A percentile compares a stretch with the other conserved stretches of the same genome.
Evolutionary conservation across 352 stramenopile species (phyloP).

Genomic region (Pythium pectinolyticum): DNA sequence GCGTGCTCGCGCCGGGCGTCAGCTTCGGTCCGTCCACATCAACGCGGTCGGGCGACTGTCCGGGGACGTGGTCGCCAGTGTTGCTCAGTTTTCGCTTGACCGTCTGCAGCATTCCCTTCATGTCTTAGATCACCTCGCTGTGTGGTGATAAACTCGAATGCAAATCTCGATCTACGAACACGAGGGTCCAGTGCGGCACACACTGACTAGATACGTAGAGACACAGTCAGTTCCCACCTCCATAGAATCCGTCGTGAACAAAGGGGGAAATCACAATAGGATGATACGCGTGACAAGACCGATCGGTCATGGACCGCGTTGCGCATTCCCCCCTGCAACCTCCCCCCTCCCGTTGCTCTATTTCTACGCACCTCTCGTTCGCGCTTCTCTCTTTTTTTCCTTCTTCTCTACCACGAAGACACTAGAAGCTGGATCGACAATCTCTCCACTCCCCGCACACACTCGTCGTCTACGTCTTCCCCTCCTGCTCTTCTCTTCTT

Average conservation of each 20-base stretch:
- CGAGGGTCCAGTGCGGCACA: conserved; percentile 19
- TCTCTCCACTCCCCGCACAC: neutral
- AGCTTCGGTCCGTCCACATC: conserved; percentile 56
- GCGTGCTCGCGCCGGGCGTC: conserved; percentile 6
- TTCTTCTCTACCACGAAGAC: neutral
- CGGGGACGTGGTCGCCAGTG: conserved; percentile 65
- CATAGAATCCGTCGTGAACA: neutral
- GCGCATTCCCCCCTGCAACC: neutral
- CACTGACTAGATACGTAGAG: conserved; percentile 1
- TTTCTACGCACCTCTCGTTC: conserved; percentile 18
- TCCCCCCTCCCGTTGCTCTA: conserved; percentile 3
- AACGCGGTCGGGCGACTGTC: conserved; percentile 55
- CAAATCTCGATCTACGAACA: conserved; percentile 17
- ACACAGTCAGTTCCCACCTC: neutral
- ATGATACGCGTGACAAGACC: conserved; percentile 1
- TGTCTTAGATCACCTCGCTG: conserved; percentile 37
- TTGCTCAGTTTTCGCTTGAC: conserved; percentile 89
- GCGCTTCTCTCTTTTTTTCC: conserved; percentile 3
- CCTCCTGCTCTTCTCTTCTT: neutral
- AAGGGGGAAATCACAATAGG: neutral
- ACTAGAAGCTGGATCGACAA: neutral
- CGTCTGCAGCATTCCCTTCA: conserved; percentile 91
- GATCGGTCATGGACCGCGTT: neutral
- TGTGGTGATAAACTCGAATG: conserved; percentile 15
- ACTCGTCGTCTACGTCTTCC: neutral